Evolutionary conservation across 1,284 basidiomycete species (phyloP).

Genomic region (Chondrostereum purpureum): DNA sequence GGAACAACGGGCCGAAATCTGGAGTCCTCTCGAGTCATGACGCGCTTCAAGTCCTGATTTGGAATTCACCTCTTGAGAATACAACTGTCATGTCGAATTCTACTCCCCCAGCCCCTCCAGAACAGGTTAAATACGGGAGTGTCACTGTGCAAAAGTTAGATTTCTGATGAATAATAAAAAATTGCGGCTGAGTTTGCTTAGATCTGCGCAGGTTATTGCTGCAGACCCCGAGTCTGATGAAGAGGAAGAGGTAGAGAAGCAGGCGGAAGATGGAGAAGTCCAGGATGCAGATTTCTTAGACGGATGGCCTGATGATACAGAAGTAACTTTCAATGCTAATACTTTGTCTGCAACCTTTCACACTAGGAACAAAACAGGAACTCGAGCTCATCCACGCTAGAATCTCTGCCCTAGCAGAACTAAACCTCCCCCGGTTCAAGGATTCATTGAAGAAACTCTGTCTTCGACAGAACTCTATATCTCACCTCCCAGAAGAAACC

Average conservation of each 20-base stretch:
- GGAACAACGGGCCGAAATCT: too few relatives aligned
- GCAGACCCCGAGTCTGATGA: constrained; percentile 31
- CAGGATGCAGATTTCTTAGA: constrained; percentile 45
- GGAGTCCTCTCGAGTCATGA: too few relatives aligned
- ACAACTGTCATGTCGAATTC: neutral
- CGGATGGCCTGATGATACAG: constrained; percentile 58
- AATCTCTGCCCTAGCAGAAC: constrained; percentile 56
- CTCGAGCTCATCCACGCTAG: constrained; percentile 86
- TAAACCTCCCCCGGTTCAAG: constrained; percentile 70
- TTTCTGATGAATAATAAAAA: too few relatives aligned
- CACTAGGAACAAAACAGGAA: constrained; percentile 49
- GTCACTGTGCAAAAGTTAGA: too few relatives aligned
- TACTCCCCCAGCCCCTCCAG: too few relatives aligned
- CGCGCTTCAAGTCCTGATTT: too few relatives aligned
- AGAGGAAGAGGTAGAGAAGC: constrained; percentile 38
- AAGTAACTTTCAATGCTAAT: constrained; percentile 37
- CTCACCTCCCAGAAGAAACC: constrained; percentile 61
- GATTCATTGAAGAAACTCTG: constrained; percentile 70
- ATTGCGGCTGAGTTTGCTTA: too few relatives aligned
- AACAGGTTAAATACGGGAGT: too few relatives aligned
- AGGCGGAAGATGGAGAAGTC: constrained; percentile 27
- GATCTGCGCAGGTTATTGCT: neutral
- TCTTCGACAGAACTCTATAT: constrained; percentile 85
- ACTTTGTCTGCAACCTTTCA: constrained; percentile 8
- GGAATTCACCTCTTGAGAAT: neutral